These are phyloP conservation scores for Protea cynaroides DNA, from an alignment of 164 flowering plant genomes.

Conservation along the genomic window DNA sequence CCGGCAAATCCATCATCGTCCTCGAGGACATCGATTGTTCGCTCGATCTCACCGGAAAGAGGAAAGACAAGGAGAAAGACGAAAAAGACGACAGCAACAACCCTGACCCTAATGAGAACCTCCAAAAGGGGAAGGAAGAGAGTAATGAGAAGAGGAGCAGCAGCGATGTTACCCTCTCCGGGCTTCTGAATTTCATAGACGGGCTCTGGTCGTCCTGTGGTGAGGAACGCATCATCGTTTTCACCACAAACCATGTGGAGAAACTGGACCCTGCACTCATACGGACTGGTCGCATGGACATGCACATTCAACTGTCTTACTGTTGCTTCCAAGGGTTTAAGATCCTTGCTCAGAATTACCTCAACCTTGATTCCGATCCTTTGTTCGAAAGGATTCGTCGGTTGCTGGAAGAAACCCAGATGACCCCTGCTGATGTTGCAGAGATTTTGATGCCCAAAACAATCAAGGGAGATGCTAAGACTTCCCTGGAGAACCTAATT, in stretches of 20 bases:
- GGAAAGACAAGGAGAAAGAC: slow-evolving; percentile 25
- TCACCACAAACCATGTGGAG: slow-evolving; percentile 53
- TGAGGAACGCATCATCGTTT: slow-evolving; percentile 43
- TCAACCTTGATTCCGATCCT: slow-evolving; percentile 29
- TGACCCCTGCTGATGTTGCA: slow-evolving; percentile 55
- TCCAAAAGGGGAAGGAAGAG: no score
- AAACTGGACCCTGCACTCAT: slow-evolving; percentile 57
- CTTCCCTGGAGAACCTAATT: slow-evolving; percentile 6
- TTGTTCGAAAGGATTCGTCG: slow-evolving; percentile 19
- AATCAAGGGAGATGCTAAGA: background rate
- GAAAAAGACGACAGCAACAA: slow-evolving; percentile 5
- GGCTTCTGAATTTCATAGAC: slow-evolving; percentile 52
- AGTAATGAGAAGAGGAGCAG: slow-evolving; percentile 1
- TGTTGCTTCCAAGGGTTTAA: slow-evolving; percentile 46
- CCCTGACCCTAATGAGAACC: background rate
- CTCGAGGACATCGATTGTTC: slow-evolving; percentile 73
- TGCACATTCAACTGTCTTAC: slow-evolving; percentile 43
- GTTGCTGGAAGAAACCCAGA: slow-evolving; percentile 27
- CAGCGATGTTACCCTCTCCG: slow-evolving; percentile 49
- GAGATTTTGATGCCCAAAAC: slow-evolving; percentile 46
- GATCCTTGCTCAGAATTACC: slow-evolving; percentile 50
- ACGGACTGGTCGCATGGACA: slow-evolving; percentile 65
- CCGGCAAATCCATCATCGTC: slow-evolving; percentile 48
- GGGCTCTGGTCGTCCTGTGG: slow-evolving; percentile 59
- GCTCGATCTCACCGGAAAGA: slow-evolving; percentile 36